A percentile compares a stretch with the other conserved stretches of the same genome.
phyloP scores from a whole-genome alignment of 257 asterid species.

The Forsythia viridissima region DNA sequence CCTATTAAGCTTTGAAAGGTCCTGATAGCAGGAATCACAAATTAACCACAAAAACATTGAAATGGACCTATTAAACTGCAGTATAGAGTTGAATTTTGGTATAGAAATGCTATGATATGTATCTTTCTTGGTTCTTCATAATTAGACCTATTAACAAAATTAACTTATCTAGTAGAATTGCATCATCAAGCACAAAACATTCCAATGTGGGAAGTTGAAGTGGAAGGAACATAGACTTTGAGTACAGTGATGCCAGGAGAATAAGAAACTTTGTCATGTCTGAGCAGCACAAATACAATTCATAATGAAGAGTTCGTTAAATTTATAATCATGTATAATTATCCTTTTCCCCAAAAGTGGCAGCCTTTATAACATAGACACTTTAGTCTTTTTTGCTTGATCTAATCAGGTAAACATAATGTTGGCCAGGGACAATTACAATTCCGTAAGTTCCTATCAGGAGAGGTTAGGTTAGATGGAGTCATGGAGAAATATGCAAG shows the following conservation, averaged over 20 bases:
- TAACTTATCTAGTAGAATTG: background rate
- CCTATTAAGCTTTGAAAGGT: constrained; percentile 81
- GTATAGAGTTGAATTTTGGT: background rate
- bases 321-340: background rate
- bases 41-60: background rate
- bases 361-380: background rate
- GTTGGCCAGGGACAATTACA: background rate
- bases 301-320: background rate
- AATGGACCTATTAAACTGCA: background rate
- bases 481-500: background rate
- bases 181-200: background rate
- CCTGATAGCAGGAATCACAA: constrained; percentile 52
- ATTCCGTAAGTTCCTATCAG: background rate
- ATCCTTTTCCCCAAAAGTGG: background rate
- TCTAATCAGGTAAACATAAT: background rate
- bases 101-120: background rate
- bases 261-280: background rate
- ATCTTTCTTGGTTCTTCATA: background rate
- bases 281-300: constrained; percentile 4
- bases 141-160: background rate
- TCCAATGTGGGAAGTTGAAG: background rate
- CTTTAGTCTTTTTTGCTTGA: background rate
- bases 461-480: background rate
- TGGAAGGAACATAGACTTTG: background rate
- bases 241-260: background rate